Base-by-base conservation (phyloP, 805 yeast species). In the Lipomyces spencermartinsiae region DNA sequence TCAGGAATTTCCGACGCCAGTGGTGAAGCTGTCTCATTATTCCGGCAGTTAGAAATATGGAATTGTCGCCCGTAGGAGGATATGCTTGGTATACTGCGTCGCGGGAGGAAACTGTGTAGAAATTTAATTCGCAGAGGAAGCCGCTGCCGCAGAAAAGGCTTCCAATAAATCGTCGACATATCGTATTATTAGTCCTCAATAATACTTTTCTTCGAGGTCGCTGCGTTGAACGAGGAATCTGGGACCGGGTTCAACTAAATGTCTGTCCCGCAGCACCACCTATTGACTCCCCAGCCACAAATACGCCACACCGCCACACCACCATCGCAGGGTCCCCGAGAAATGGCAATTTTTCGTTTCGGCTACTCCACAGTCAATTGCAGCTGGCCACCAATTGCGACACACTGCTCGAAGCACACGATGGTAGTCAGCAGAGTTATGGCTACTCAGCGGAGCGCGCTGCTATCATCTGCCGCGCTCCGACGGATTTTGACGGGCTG, bases 1-100 rank as follows among this genome's bases (percentile, higher is more conserved):
- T 62, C 65, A 10, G 43, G n/a, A 1, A 7, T 51, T 58, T 37
- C 59, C 2, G 59, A 12, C 19, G 62, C 60, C 19, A 61, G 37
- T 14, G 64, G 64, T 1, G 64, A 86, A 14, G 9, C 56, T 0
- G 87, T 55, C 75, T 81, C 46, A 73, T 73, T 62, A 37, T 64
- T n/a, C 59, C 46, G 58, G n/a, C 4, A 34, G 14, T 19, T 9
- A 29, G 55, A 29, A 59, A 49, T 22, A 33, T 59, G 60, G 19
- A 49, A 35, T n/a, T 43, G 59, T 12, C 62, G n/a, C 1, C 5
- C 22, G 4, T 19, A 19, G 6, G 19, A 16, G 6, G 49, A 8
- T 8, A 5, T n/a, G 9, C 14, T 12, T 34, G 19, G 29, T 31
- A 53, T 25, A 9, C 56, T 25, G 12, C 56, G 31, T 29, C 14